phyloP scores from a whole-genome alignment of 2,329 filamentous ascomycete species.

The Aquanectria penicillioides region DNA sequence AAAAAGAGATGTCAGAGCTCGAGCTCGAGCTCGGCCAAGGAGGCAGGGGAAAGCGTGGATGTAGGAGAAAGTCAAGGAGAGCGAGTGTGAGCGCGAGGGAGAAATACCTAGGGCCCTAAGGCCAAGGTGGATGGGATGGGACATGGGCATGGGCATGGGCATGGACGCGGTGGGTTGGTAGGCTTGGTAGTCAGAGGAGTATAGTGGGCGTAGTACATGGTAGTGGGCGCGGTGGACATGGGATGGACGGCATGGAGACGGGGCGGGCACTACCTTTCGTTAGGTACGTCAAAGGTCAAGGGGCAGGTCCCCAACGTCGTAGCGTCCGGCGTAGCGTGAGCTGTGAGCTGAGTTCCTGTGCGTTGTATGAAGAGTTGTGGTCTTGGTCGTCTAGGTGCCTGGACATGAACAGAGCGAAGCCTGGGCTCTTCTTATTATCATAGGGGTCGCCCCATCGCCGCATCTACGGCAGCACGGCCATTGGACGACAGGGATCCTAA shows the following conservation, averaged over 20 bases:
- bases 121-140: slow-evolving; percentile 4
- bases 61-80: slow-evolving; percentile 17
- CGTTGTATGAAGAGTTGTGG: neutral
- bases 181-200: slow-evolving; percentile 14
- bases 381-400: slow-evolving; percentile 31
- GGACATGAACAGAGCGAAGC: slow-evolving; percentile 1
- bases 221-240: slow-evolving; percentile 19
- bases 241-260: slow-evolving; percentile 35
- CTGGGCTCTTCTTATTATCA: slow-evolving; percentile 18
- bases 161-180: slow-evolving; percentile 10
- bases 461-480: slow-evolving; percentile 17
- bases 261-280: slow-evolving; percentile 35
- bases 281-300: slow-evolving; percentile 21
- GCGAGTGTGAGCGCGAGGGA: slow-evolving; percentile 26
- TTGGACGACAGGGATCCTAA: slow-evolving; percentile 2
- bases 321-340: slow-evolving; percentile 14
- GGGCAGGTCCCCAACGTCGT: slow-evolving; percentile 13
- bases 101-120: slow-evolving; percentile 27
- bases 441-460: slow-evolving; percentile 23
- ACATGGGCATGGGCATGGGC: slow-evolving; percentile 18
- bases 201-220: slow-evolving; percentile 3
- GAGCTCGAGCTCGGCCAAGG: neutral
- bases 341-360: slow-evolving; percentile 6
- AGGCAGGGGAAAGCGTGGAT: slow-evolving; percentile 13
- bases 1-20: slow-evolving; percentile 5